These are phyloP conservation scores for Hypoxylon sp. DNA, from an alignment of 2,329 filamentous ascomycete genomes.

Conservation along the genomic window DNA sequence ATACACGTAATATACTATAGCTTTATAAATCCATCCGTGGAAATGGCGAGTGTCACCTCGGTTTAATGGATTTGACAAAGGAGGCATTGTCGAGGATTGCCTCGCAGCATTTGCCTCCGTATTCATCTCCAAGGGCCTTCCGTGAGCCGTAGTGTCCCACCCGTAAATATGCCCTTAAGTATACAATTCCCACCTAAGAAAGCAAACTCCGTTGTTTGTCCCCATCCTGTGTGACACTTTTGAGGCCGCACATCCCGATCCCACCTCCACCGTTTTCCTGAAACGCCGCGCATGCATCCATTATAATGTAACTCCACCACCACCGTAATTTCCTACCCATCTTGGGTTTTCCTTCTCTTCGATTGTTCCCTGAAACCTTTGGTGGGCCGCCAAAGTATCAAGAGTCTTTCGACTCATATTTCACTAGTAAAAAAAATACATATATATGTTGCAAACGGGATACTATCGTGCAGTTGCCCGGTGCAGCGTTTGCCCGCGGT, in stretches of 20 bases:
- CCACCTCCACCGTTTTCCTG: constrained; percentile 42
- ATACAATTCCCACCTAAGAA: constrained; percentile 40
- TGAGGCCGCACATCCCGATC: constrained; percentile 32
- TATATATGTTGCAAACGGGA: constrained; percentile 31
- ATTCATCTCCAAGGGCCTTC: constrained; percentile 28
- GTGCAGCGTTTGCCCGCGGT: constrained; percentile 14
- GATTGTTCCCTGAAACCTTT: constrained; percentile 22
- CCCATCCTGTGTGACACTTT: constrained; percentile 36
- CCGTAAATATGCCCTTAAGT: constrained; percentile 13
- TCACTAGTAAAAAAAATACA: constrained; percentile 42
- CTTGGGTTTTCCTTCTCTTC: constrained; percentile 18
- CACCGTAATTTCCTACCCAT: constrained; percentile 23
- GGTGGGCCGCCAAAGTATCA: constrained; percentile 17
- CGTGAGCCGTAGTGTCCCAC: constrained; percentile 32
- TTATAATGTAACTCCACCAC: constrained; percentile 40
- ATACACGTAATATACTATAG: constrained; percentile 27
- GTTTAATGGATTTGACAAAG: constrained; percentile 6
- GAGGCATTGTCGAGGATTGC: constrained; percentile 35
- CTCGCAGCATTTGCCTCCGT: constrained; percentile 25
- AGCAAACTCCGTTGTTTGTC: constrained; percentile 42
- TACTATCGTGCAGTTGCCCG: constrained; percentile 6
- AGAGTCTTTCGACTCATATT: constrained; percentile 11
- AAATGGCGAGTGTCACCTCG: constrained; percentile 10
- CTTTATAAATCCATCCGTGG: constrained; percentile 8
- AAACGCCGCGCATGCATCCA: constrained; percentile 52